Evolutionary conservation across 2,329 filamentous ascomycete species (phyloP), one percentile per base, ranked within the genome.

Genomic region (Nothophaeocryptopus gaeumannii): DNA sequence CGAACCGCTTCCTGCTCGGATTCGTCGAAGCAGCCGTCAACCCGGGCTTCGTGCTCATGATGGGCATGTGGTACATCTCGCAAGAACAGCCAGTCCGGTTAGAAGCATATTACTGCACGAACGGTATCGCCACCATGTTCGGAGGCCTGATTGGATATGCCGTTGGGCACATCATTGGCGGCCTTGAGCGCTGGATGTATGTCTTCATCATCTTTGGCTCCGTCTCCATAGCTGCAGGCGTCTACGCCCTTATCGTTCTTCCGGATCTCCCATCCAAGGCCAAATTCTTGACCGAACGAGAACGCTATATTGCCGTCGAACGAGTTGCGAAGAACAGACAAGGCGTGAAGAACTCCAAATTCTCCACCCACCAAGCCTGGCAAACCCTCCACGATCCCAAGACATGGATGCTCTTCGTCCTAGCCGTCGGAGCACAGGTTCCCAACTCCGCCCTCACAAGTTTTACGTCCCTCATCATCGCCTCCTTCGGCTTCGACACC

Each of bases 61-160:
- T 69, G 63, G 58, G 58, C 13, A 66, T 69, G 60, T 71, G 67
- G 62, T 66, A 61, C 44, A 74, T 68, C 1, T 61, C 63, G 4
- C 35, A 45, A 2, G 75, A 79, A 59, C 77, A 79, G 56, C 75
- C 75, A 0, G 63, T 81, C 4, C 74, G 79, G 0, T 70, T 80
- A 5, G 78, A 78, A 42, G 68, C 74, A 1, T 83, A 78, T 64
- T 82, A 81, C 58, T 77, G 76, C 53, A 79, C 76, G 2, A 82
- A 83, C 55, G 81, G 81, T 2, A 71, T 83, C 10, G 80, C 79
- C 2, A 81, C 78, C 10, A 81, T 82, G 75, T 79, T 83, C 47
- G 81, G 81, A n/a, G 79, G 75, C 0, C 63, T 82, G 1, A 73
- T 82, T 8, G 78, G 78, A 1, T 83, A 82, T 54, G 81, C 77